Conservation (phyloP, 768 basidiomycete species). For the Mrakia frigida region DNA sequence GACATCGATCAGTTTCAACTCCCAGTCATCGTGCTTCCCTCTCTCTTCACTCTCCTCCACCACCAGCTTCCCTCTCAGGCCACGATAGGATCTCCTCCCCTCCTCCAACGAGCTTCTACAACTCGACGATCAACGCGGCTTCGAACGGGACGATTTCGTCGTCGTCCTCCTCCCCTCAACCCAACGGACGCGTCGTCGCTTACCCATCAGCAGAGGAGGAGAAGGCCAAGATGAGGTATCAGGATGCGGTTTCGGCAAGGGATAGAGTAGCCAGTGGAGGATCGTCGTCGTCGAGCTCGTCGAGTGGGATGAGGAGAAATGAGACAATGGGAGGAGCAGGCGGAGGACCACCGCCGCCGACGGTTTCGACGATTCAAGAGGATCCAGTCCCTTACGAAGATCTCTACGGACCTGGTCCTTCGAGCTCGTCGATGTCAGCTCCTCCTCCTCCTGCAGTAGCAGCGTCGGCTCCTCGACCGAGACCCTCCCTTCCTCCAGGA, state of each 20-base stretch:
- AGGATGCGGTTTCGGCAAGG: slow-evolving; percentile 13
- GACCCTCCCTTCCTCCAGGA: neutral
- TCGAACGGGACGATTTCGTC: neutral
- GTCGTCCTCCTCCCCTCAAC: neutral
- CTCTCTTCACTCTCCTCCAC: slow-evolving; percentile 7
- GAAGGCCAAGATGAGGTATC: slow-evolving; percentile 1
- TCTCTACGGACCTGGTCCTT: slow-evolving; percentile 5
- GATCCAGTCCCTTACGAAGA: slow-evolving; percentile 14
- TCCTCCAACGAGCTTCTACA: neutral
- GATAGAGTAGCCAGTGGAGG: neutral
- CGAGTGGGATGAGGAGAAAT: too few species aligned
- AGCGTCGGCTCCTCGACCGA: neutral
- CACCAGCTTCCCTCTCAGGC: slow-evolving; percentile 3
- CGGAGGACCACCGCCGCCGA: neutral
- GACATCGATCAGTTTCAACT: neutral
- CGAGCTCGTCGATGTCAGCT: neutral
- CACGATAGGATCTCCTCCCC: neutral
- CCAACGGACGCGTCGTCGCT: neutral
- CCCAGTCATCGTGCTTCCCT: neutral
- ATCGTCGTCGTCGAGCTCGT: neutral
- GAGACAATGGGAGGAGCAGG: neutral
- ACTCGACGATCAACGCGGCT: neutral
- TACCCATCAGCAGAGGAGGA: slow-evolving; percentile 11
- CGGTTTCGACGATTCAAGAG: neutral
- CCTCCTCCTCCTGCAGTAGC: neutral